Conservation (phyloP, 2,329 filamentous ascomycete species). For the Neopestalotiopsis rosae region DNA sequence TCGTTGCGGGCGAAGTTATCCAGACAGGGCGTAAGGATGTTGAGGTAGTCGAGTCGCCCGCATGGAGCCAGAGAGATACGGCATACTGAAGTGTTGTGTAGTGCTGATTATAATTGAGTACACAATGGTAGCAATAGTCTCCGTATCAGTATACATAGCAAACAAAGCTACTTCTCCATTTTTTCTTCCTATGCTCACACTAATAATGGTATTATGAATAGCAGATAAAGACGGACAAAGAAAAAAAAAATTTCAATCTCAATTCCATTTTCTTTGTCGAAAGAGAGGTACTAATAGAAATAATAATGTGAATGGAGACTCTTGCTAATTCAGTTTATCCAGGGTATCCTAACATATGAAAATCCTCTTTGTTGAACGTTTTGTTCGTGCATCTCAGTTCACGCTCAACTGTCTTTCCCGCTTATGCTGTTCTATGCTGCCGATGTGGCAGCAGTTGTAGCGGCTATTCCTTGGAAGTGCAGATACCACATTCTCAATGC, state of each 20-base stretch:
- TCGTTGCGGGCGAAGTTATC: constrained; percentile 52
- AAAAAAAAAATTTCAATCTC: no score
- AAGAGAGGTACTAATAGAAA: no score
- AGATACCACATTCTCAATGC: constrained; percentile 25
- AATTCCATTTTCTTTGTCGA: no score
- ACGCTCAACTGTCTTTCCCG: background rate
- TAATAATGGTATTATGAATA: no score
- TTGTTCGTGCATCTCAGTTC: background rate
- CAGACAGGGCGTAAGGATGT: constrained; percentile 45
- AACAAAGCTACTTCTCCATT: no score
- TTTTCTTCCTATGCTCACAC: no score
- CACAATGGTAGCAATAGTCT: no score
- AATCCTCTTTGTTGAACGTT: background rate
- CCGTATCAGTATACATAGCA: no score
- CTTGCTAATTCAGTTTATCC: background rate
- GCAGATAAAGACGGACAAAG: no score
- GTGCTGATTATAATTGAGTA: background rate
- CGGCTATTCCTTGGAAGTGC: background rate
- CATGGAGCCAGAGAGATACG: constrained; percentile 50
- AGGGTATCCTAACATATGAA: background rate
- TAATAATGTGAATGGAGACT: no score
- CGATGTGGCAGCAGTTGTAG: background rate
- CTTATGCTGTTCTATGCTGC: background rate
- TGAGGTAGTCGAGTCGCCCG: constrained; percentile 47
- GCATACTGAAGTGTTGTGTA: constrained; percentile 50